These are phyloP conservation scores for Phytophthora cryptogea DNA, from an alignment of 352 stramenopile species.

Conservation along the genomic window DNA sequence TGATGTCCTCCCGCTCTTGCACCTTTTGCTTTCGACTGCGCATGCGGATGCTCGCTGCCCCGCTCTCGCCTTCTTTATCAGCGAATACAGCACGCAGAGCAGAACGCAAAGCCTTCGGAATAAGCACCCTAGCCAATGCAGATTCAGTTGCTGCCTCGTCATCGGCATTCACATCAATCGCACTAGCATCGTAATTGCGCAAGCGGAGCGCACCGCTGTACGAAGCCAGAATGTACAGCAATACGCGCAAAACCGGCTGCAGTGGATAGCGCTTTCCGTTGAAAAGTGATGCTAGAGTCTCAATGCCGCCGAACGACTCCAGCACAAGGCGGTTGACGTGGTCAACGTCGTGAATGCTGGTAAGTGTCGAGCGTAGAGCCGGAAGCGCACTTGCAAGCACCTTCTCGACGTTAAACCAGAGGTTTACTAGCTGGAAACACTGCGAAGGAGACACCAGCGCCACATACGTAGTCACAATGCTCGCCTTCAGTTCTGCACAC, in stretches of 20 bases:
- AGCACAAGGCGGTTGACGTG: constrained; percentile 58
- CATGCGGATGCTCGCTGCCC: constrained; percentile 38
- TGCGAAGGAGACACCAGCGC: constrained; percentile 34
- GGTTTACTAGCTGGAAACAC: constrained; percentile 59
- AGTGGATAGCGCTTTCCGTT: constrained; percentile 56
- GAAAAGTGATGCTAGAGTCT: constrained; percentile 65
- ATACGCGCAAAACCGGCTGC: constrained; percentile 48
- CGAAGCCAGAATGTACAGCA: constrained; percentile 68
- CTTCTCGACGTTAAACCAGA: constrained; percentile 55
- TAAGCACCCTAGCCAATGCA: constrained; percentile 60
- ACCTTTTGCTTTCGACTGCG: constrained; percentile 55
- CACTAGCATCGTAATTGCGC: constrained; percentile 38
- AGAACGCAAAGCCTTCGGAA: constrained; percentile 66
- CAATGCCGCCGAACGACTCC: constrained; percentile 63
- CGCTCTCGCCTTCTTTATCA: constrained; percentile 26
- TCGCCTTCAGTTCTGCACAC: constrained; percentile 53
- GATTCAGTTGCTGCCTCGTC: constrained; percentile 78
- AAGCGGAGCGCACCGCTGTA: constrained; percentile 53
- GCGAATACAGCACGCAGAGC: constrained; percentile 61
- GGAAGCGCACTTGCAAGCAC: constrained; percentile 44
- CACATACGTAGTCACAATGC: constrained; percentile 64
- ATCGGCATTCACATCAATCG: constrained; percentile 81
- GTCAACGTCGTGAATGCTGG: constrained; percentile 46
- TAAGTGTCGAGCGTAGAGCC: constrained; percentile 47
- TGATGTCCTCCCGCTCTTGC: constrained; percentile 57